These are phyloP conservation scores for Huntiella bhutanensis DNA, from an alignment of 2,329 filamentous ascomycete species.

Conservation along the genomic window DNA sequence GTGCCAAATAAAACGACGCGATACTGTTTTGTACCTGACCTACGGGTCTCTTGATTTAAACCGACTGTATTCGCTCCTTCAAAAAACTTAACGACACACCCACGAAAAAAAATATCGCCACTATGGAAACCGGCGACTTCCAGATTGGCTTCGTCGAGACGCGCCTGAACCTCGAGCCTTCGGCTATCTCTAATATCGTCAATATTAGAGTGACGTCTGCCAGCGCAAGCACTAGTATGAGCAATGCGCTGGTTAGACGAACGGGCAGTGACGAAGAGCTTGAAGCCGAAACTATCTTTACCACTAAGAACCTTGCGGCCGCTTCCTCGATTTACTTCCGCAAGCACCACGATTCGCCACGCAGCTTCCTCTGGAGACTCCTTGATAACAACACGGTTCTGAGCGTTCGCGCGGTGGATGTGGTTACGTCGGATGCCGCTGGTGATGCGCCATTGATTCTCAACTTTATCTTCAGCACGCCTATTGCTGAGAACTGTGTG, in stretches of 20 bases:
- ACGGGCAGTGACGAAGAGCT: conserved; percentile 16
- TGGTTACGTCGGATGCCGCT: conserved; percentile 35
- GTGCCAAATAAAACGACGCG: too few species aligned
- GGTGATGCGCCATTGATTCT: conserved; percentile 57
- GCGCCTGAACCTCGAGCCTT: conserved; percentile 61
- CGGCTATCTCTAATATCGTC: conserved; percentile 48
- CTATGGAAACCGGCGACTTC: conserved; percentile 45
- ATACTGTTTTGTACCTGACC: too few species aligned
- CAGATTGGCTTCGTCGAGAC: conserved; percentile 70
- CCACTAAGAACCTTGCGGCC: conserved; percentile 51
- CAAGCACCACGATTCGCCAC: conserved; percentile 53
- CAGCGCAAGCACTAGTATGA: conserved; percentile 20
- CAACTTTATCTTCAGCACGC: conserved; percentile 55
- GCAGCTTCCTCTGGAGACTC: conserved; percentile 80
- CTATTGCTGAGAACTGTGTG: conserved; percentile 59
- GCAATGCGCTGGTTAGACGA: conserved; percentile 10
- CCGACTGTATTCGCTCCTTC: too few species aligned
- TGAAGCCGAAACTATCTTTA: conserved; percentile 58
- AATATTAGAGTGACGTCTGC: conserved; percentile 46
- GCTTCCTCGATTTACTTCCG: conserved; percentile 76
- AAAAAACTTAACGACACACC: not conserved
- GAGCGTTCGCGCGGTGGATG: conserved; percentile 66
- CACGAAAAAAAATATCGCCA: conserved; percentile 24
- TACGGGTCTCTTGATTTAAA: too few species aligned
- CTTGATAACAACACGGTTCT: conserved; percentile 62